Conservation (phyloP, 2,329 filamentous ascomycete genomes). For the Trichoderma koningii region DNA sequence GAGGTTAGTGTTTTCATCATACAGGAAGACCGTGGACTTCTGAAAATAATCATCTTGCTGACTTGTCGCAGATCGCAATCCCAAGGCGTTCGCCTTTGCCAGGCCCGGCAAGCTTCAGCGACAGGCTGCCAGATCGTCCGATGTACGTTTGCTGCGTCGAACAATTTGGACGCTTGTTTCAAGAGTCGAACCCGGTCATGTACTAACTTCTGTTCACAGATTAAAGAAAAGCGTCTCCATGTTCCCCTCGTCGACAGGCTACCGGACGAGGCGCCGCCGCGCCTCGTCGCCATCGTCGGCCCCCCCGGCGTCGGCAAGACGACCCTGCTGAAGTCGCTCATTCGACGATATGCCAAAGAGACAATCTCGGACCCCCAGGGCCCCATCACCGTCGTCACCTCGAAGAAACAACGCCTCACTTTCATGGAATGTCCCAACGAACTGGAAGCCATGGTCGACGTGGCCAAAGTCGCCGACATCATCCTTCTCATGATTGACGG, state of each 20-base stretch:
- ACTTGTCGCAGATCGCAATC: slow-evolving; percentile 64
- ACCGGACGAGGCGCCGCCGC: slow-evolving; percentile 90
- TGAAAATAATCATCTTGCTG: not conserved
- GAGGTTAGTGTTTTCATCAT: slow-evolving; percentile 48
- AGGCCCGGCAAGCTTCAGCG: slow-evolving; percentile 79
- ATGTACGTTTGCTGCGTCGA: slow-evolving; percentile 52
- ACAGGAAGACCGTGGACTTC: not conserved
- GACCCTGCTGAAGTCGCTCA: slow-evolving; percentile 89
- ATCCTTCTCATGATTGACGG: slow-evolving; percentile 98
- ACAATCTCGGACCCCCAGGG: slow-evolving; percentile 86
- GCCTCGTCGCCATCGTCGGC: slow-evolving; percentile 91
- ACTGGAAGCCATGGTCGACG: slow-evolving; percentile 92
- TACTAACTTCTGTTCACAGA: slow-evolving; percentile 50
- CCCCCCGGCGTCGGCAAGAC: slow-evolving; percentile 96
- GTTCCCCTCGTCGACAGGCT: slow-evolving; percentile 95
- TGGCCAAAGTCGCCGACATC: slow-evolving; percentile 96
- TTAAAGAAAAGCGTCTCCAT: slow-evolving; percentile 94
- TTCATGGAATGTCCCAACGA: slow-evolving; percentile 98
- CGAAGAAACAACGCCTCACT: slow-evolving; percentile 90
- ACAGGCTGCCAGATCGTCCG: slow-evolving; percentile 70
- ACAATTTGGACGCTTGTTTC: too few species aligned
- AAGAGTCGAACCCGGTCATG: not conserved
- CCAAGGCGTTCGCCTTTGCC: slow-evolving; percentile 86
- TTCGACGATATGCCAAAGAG: slow-evolving; percentile 94
- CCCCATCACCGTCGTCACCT: slow-evolving; percentile 93